Conservation (phyloP, 2,329 filamentous ascomycete genomes). For the Fusarium metavorans region DNA sequence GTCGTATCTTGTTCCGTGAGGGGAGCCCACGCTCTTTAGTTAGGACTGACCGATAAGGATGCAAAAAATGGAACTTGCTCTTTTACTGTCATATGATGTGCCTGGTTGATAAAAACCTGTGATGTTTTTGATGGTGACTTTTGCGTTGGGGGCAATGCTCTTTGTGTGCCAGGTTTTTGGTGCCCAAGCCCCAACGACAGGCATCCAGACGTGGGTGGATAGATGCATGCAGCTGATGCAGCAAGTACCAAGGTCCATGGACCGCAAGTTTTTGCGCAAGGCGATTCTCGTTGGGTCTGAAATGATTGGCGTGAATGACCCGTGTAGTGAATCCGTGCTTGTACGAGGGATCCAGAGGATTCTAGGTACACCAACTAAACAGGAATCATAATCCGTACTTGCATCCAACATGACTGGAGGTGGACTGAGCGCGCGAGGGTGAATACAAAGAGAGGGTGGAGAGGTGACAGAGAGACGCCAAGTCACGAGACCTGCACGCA, state of each 20-base stretch:
- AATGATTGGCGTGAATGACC: conserved; percentile 2
- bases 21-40: conserved; percentile 44
- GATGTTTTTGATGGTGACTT: neutral
- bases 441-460: conserved; percentile 6
- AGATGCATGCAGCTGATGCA: neutral
- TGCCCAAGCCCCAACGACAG: neutral
- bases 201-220: neutral
- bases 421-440: neutral
- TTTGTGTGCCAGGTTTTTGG: neutral
- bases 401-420: neutral
- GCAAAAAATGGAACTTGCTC: conserved; percentile 38
- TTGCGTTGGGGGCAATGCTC: neutral
- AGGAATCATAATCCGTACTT: neutral
- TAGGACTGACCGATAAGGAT: conserved; percentile 39
- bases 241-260: neutral
- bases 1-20: conserved; percentile 29
- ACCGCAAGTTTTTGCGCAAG: neutral
- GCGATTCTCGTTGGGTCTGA: neutral
- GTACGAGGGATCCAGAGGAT: neutral
- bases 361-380: neutral
- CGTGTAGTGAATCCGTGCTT: neutral
- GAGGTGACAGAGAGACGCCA: conserved; percentile 14
- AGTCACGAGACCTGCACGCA: conserved; percentile 36
- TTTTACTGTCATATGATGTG: conserved; percentile 4
- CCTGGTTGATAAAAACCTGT: neutral